Conservation (phyloP, 163 green algal genomes). For the Scenedesmus sp. region DNA sequence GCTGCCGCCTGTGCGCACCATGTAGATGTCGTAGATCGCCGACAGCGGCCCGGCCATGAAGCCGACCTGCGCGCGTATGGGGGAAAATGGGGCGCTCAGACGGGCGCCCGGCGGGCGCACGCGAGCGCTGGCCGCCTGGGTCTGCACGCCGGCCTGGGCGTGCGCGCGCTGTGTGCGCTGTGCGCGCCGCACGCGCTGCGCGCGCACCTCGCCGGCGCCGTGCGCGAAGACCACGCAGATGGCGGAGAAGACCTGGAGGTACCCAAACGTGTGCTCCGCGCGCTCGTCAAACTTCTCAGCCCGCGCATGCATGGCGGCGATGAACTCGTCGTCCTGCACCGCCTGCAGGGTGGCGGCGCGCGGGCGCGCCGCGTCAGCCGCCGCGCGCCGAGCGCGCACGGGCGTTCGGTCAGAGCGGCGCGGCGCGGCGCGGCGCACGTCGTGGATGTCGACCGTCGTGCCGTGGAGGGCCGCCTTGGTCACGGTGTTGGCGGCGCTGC, state of each 20-base stretch:
- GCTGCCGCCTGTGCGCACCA: too few species aligned
- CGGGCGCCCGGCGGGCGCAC: too few species aligned
- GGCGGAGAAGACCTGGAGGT: conserved; percentile 76
- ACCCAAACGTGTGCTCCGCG: conserved; percentile 61
- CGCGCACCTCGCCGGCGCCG: conserved; percentile 60
- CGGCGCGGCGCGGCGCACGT: too few species aligned
- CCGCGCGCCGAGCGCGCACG: too few species aligned
- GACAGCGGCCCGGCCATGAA: conserved; percentile 76
- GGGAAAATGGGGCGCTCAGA: too few species aligned
- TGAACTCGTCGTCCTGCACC: conserved; percentile 55
- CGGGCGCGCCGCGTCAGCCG: too few species aligned
- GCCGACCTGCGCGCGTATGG: conserved; percentile 77
- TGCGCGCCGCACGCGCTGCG: too few species aligned
- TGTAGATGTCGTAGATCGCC: conserved; percentile 66
- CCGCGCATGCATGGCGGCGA: conserved; percentile 53
- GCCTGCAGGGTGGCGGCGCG: conserved; percentile 16
- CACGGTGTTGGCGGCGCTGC: background rate
- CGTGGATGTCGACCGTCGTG: background rate
- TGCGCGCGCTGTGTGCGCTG: too few species aligned
- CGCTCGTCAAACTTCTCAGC: conserved; percentile 62
- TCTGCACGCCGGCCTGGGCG: too few species aligned
- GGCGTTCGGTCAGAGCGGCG: too few species aligned
- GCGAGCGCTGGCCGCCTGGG: too few species aligned
- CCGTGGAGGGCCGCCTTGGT: conserved; percentile 8
- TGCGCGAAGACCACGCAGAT: conserved; percentile 72